Evolutionary conservation across 2,329 filamentous ascomycete species (phyloP).

Genomic region (Tolypocladium ovalisporum): DNA sequence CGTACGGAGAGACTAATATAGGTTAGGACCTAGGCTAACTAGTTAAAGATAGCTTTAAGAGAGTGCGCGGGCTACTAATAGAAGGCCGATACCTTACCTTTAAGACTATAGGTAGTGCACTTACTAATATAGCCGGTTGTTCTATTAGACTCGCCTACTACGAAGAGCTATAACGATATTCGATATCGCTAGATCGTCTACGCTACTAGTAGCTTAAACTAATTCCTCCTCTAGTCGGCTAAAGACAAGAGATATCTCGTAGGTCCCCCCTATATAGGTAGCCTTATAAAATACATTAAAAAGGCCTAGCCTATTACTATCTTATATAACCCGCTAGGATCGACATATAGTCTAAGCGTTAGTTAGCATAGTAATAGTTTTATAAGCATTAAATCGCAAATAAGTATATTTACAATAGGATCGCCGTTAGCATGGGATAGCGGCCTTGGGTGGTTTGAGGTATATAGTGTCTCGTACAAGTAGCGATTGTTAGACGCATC

Average conservation of each 20-base stretch:
- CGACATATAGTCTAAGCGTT: constrained; percentile 2
- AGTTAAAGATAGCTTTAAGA: constrained; percentile 40
- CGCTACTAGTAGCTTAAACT: constrained; percentile 14
- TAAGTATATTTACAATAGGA: neutral
- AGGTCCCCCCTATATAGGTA: constrained; percentile 29
- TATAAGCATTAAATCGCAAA: neutral
- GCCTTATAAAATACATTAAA: constrained; percentile 2
- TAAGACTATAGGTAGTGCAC: constrained; percentile 29
- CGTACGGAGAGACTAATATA: constrained; percentile 23
- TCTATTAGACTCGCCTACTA: constrained; percentile 6
- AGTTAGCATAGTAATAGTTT: neutral
- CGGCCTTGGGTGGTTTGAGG: neutral
- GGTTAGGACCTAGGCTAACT: constrained; percentile 82
- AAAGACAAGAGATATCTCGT: constrained; percentile 12
- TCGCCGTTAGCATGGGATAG: neutral
- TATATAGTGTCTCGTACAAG: constrained; percentile 2
- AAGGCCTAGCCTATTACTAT: constrained; percentile 6
- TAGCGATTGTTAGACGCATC: neutral
- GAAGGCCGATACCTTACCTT: constrained; percentile 43
- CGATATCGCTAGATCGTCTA: constrained; percentile 39
- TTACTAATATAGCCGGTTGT: constrained; percentile 19
- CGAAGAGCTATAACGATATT: constrained; percentile 22
- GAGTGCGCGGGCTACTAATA: constrained; percentile 36
- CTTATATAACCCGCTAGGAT: neutral
- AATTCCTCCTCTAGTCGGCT: constrained; percentile 14